Base-by-base conservation (phyloP, 2,329 filamentous ascomycete species). In the Purpureocillium lavendulum region DNA sequence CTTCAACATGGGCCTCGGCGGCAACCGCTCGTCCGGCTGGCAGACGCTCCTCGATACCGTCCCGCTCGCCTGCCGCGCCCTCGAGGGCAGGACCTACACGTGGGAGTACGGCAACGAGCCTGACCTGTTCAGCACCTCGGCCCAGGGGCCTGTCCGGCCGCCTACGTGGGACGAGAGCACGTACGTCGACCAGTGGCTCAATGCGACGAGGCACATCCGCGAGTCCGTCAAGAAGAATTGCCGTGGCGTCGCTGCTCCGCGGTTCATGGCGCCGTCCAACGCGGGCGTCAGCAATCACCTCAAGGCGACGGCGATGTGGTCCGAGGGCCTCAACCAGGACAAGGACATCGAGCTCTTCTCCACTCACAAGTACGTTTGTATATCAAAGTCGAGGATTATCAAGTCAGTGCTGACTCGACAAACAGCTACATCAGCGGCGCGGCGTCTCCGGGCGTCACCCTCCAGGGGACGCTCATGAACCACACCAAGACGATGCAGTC, bases 381-480 rank as follows among this genome's bases (percentile, higher is more conserved):
- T 26, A 26, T 26, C 21, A 26, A 26, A 26, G 21, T 6, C 10
- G 10, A 26, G 10, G 10, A 26, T n/a, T n/a, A n/a, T n/a, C n/a
- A n/a, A n/a, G n/a, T n/a, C n/a, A 26, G 21, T 6, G 10, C 21
- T 26, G 21, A 26, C 21, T 5, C 10, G 46, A 66, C 51, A 7
- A 11, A 35, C 42, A 80, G 75, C 59, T 82, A 82, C 55, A 81
- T 82, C 47, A 71, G 67, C 40, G 75, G 75, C 38, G 75, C 77
- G 30, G 66, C 65, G 2, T 61, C 66, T n/a, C 74, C 70, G 0
- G 77, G 77, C 12, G 73, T 82, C 2, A 82, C 77, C 0, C 67
- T 82, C 0, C 72, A 76, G 52, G 66, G 66, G 14, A 81, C 77
- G 0, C 63, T 83, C 3, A 72, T 82, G 70, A 82, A 82, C 59